Percentiles rank a stretch among this genome's conserved stretches.
Conservation (phyloP, 2,329 filamentous ascomycete species). For the Volutella citrinella region DNA sequence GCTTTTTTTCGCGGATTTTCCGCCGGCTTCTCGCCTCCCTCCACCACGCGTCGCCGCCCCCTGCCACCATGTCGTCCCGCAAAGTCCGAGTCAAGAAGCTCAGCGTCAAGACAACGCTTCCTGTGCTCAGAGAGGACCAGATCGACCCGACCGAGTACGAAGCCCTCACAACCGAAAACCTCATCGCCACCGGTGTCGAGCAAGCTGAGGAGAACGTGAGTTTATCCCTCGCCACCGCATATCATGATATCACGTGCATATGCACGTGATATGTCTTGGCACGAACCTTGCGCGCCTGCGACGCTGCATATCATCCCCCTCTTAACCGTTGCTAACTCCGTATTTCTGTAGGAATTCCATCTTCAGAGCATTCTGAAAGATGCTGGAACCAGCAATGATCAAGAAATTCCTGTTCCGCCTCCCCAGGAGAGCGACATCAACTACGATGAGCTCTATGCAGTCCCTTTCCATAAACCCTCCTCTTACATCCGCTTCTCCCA, state of each 20-base stretch:
- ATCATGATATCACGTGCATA: constrained; percentile 46
- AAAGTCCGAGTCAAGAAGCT: constrained; percentile 87
- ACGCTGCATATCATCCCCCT: constrained; percentile 3
- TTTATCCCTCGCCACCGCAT: constrained; percentile 34
- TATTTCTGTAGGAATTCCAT: constrained; percentile 80
- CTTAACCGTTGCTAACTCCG: too few relatives aligned
- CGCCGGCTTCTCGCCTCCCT: constrained; percentile 42
- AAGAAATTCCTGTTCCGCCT: constrained; percentile 65
- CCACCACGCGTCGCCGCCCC: constrained; percentile 34
- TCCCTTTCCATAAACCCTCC: constrained; percentile 75
- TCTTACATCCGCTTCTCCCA: constrained; percentile 98
- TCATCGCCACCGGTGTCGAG: constrained; percentile 96
- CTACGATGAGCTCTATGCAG: constrained; percentile 87
- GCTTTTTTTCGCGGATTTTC: constrained; percentile 63
- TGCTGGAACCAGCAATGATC: constrained; percentile 52
- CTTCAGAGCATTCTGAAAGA: constrained; percentile 74
- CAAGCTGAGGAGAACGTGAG: constrained; percentile 96
- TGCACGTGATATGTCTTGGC: constrained; percentile 41
- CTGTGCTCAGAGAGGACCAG: constrained; percentile 84
- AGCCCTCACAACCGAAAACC: constrained; percentile 73
- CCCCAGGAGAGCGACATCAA: constrained; percentile 64
- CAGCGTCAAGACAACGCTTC: constrained; percentile 83
- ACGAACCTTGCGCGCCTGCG: too few relatives aligned
- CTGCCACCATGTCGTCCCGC: constrained; percentile 58
- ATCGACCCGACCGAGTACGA: constrained; percentile 86